Conservation (phyloP, 2,329 filamentous ascomycete species). For the Fusarium falciforme region DNA sequence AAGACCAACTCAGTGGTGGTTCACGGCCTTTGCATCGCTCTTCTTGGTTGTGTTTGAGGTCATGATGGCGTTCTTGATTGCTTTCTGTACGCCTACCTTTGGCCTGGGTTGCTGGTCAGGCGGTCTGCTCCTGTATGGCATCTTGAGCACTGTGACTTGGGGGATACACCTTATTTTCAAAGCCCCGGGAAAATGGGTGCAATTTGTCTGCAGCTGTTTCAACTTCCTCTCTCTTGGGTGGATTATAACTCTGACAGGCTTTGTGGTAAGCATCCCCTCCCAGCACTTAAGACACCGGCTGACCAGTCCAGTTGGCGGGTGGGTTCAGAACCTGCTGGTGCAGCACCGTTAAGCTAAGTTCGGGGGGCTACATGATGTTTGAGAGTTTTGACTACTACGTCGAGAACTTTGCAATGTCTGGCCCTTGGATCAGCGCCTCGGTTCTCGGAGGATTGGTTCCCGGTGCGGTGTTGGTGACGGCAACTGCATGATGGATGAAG, state of each 20-base stretch:
- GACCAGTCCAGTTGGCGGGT: neutral
- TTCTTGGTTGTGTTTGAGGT: neutral
- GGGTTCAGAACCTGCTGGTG: neutral
- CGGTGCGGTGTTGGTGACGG: neutral
- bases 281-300: neutral
- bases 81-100: neutral
- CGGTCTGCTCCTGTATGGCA: neutral
- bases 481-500: neutral
- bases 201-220: fast-evolving
- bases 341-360: neutral
- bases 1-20: neutral
- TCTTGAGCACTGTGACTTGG: neutral
- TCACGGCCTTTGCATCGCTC: neutral
- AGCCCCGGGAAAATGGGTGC: neutral
- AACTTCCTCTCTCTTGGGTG: neutral
- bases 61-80: neutral
- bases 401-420: neutral
- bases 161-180: neutral
- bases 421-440: neutral
- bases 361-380: neutral
- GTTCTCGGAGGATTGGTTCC: neutral
- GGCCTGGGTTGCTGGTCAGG: neutral
- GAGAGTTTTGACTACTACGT: neutral
- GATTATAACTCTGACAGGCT: neutral
- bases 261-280: neutral